Evolutionary conservation across 176 grass and related monocot genomes (phyloP).

Genomic region (Tuctoria greenei): DNA sequence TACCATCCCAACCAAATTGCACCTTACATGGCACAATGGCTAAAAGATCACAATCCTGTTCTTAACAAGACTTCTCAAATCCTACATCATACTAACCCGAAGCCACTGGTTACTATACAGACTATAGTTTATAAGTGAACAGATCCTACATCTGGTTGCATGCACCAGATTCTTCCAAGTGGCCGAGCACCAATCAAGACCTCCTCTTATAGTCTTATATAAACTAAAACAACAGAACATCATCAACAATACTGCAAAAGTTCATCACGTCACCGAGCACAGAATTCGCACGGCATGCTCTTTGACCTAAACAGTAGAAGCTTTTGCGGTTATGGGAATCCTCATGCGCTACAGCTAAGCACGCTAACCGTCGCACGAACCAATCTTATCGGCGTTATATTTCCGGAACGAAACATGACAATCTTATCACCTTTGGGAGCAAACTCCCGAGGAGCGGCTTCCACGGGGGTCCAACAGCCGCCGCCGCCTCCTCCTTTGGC

Average conservation of each 20-base stretch:
- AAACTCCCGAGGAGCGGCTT: constrained; percentile 26
- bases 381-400: background rate
- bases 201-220: background rate
- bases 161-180: background rate
- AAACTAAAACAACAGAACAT: background rate
- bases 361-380: background rate
- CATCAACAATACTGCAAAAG: background rate
- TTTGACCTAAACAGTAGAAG: background rate
- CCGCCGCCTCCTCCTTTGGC: background rate
- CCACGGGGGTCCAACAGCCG: background rate
- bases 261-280: background rate
- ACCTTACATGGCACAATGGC: background rate
- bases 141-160: background rate
- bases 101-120: background rate
- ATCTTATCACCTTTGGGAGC: constrained; percentile 43
- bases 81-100: background rate
- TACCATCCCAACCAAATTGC: background rate
- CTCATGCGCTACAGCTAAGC: background rate
- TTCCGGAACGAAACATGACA: background rate
- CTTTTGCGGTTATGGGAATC: no score
- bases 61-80: background rate
- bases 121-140: background rate
- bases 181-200: background rate
- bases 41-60: background rate
- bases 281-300: background rate